Evolutionary conservation across 1,139 yeast genomes (phyloP).

Genomic region (Geotrichum fermentans): DNA sequence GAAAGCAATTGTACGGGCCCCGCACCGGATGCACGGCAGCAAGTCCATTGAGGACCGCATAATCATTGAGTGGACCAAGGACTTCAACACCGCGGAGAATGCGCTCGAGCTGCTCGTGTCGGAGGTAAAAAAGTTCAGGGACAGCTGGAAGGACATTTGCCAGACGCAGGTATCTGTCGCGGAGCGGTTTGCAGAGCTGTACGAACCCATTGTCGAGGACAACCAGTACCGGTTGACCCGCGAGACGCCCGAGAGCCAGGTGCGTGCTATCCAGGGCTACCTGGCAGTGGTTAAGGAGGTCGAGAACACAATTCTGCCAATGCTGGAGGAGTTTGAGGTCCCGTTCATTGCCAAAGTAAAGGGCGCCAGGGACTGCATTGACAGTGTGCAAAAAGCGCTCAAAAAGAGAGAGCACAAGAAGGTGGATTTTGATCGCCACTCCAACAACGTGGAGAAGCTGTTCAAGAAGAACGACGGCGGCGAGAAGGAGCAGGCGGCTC

Average conservation of each 20-base stretch:
- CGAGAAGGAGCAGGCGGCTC: conserved; percentile 33
- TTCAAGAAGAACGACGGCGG: conserved; percentile 36
- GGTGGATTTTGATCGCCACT: conserved; percentile 43
- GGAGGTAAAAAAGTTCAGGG: conserved; percentile 39
- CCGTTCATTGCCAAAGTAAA: conserved; percentile 33
- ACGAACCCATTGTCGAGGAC: conserved; percentile 29
- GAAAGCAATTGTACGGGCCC: conserved; percentile 39
- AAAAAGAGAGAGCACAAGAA: conserved; percentile 48
- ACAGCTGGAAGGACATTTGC: conserved; percentile 43
- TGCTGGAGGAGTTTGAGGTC: conserved; percentile 29
- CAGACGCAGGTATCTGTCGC: conserved; percentile 21
- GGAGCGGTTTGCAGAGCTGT: conserved; percentile 2
- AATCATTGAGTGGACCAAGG: conserved; percentile 47
- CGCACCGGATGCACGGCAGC: conserved; percentile 38
- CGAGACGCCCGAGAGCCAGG: conserved; percentile 43
- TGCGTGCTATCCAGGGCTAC: conserved; percentile 32
- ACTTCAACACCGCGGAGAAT: conserved; percentile 43
- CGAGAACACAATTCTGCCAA: conserved; percentile 29
- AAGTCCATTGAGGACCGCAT: conserved; percentile 47
- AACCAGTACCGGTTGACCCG: conserved; percentile 32
- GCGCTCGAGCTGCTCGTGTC: conserved; percentile 43
- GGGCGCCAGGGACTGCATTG: conserved; percentile 42
- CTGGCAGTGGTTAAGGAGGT: conserved; percentile 27
- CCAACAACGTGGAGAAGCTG: conserved; percentile 44
- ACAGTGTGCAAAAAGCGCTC: conserved; percentile 43